Evolutionary conservation across 345 rosid genomes (phyloP), one percentile per base, ranked within the genome.

Genomic region (Populus davidiana): DNA sequence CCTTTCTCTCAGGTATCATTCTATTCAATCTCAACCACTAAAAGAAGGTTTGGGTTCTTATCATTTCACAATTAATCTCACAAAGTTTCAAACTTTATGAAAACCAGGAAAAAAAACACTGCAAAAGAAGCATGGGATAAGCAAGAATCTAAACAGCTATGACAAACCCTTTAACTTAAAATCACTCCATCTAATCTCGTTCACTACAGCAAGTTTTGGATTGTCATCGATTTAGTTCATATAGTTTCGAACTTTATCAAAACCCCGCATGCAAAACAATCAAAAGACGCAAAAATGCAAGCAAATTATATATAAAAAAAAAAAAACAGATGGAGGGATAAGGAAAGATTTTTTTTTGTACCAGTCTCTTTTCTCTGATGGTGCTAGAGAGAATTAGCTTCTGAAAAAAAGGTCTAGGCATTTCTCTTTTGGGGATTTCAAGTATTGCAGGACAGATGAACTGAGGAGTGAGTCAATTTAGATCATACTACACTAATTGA

Each of bases 321-420:
- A 67, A 20, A 38, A 20, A 49, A 5, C 41, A 71, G 50, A 20
- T 50, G 64, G 69, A 54, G 61, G 29, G 0, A 76, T 25, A 16
- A 62, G 64, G 49, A 13, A 64, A 69, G 5, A 66, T 23, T 69
- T 36, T 33, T 33, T 61, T n/a, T 74, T 76, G 25, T 88, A 92
- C 96, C 93, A 94, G 87, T 73, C 86, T 88, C 78, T 82, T 89
- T 41, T 91, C 92, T 38, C 86, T 91, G 73, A 92, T 80, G 79
- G 94, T 85, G 71, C 88, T 84, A 74, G 90, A 74, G 82, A 90
- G 87, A 73, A 94, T 87, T 80, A 87, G 81, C 90, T 87, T 94
- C 83, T 91, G 89, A 77, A 94, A 94, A 86, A 81, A 87, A 81
- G 97, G 97, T 78, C 90, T 89, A 62, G 92, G 93, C 97, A 92